Evolutionary conservation across 768 basidiomycete genomes (phyloP), one percentile per base, ranked within the genome.

Genomic region (Pisolithus marmoratus): DNA sequence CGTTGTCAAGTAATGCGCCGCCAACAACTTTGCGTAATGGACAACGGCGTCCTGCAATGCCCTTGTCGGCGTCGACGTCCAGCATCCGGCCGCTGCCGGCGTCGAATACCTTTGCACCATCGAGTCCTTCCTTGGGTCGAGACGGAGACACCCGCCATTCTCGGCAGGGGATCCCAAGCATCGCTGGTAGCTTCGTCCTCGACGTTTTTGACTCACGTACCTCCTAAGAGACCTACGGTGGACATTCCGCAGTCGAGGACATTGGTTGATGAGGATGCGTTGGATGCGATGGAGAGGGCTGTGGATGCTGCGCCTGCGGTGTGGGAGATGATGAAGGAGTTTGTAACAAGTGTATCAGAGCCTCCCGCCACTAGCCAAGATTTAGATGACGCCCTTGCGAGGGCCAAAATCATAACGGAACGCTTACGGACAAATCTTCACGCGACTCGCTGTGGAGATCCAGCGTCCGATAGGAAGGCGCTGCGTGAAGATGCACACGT

Each of bases 311-410:
- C 91, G 9, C 86, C 87, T 11, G 74, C 76, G 23, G 86, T 91
- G 22, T 97, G 93, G 90, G 75, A 83, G 52, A 79, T 86, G 74
- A 81, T 93, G 63, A 83, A 85, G 56, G 84, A 85, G 51, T 74
- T 87, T 54, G 67, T 90, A 49, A 83, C 85, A 49, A 73, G 84
- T 46, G 66, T 91, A 48, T 70, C 70, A 26, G 76, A 80, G 29
- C 64, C 72, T n/a, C 58, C 72, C 24, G 72, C 73, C 43, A 53
- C 66, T 15, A 69, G 69, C 26, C 65, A 64, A 38, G 77, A 81
- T 42, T 67, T 84, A 51, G 71, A 70, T 48, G 82, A 80, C 27
- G 74, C 70, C 26, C 72, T 94, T 8, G 74, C 76, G 26, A 75
- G 69, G 43, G 90, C 90, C 15, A 79, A 85, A 60, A 70, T 71